Evolutionary conservation across 345 rosid species (phyloP).

Genomic region (Eucalyptus albens): DNA sequence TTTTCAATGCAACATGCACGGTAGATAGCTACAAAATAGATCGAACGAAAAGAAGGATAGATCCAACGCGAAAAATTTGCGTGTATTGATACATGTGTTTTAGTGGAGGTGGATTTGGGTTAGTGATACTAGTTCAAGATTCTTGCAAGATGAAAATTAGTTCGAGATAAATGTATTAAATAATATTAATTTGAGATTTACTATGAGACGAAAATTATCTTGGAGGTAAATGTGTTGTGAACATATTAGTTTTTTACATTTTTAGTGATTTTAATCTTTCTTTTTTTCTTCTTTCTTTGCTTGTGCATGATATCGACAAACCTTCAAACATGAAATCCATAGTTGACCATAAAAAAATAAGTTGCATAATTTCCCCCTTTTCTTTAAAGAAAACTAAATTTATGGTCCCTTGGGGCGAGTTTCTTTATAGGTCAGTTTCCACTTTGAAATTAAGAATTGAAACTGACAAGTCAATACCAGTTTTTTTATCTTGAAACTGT

Average conservation of each 20-base stretch:
- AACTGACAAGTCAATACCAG: fast-evolving
- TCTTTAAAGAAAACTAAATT: neutral
- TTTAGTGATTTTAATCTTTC: neutral
- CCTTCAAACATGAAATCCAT: neutral
- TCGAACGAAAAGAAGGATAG: neutral
- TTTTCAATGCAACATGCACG: neutral
- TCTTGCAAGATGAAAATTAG: neutral
- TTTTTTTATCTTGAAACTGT: neutral
- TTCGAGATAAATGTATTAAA: neutral
- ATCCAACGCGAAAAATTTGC: neutral
- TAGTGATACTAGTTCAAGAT: fast-evolving
- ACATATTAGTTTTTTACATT: neutral
- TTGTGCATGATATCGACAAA: neutral
- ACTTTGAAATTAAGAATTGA: neutral
- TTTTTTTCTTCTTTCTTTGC: neutral
- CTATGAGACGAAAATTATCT: neutral
- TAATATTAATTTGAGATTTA: neutral
- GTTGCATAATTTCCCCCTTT: neutral
- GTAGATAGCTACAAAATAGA: fast-evolving
- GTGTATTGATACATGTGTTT: neutral
- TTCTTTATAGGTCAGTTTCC: neutral
- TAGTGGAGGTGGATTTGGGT: neutral
- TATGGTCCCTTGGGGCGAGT: too few relatives aligned
- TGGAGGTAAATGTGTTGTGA: neutral
- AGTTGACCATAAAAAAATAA: neutral